Evolutionary conservation across 106 monocot genomes (phyloP).

Genomic region (Dendrobium huoshanense): DNA sequence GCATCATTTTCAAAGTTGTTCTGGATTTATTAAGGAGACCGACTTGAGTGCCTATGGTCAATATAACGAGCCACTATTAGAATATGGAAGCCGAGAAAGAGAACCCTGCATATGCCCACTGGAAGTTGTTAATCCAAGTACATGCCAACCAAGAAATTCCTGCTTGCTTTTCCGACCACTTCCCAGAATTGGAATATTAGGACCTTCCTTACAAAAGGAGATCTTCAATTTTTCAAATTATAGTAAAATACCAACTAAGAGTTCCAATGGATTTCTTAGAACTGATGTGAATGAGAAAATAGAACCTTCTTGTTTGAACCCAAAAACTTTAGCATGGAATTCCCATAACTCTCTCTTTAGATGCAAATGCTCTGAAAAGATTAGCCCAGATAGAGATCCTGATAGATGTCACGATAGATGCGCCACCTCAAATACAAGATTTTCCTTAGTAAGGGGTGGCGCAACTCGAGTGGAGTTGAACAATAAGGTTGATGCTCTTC

Average conservation of each 20-base stretch:
- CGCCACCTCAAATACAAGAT: background rate
- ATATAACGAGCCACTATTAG: background rate
- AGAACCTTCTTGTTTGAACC: constrained; percentile 9
- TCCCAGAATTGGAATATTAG: constrained; percentile 47
- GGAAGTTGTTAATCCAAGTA: constrained; percentile 5
- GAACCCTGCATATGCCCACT: background rate
- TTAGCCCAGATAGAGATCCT: constrained; percentile 1
- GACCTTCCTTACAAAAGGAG: constrained; percentile 52
- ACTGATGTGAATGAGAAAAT: constrained; percentile 7
- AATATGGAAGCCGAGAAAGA: background rate
- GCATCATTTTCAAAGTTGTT: background rate
- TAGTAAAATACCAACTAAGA: constrained; percentile 12
- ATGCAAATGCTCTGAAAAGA: constrained; percentile 8
- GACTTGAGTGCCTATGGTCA: constrained; percentile 11
- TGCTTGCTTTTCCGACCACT: constrained; percentile 34
- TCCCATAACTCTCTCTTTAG: constrained; percentile 2
- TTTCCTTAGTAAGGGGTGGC: constrained; percentile 6
- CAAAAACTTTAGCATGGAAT: constrained; percentile 5
- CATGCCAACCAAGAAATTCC: constrained; percentile 16
- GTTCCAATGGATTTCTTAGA: background rate
- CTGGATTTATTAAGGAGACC: constrained; percentile 9
- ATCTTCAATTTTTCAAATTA: constrained; percentile 24
- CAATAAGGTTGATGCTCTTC: constrained; percentile 15
- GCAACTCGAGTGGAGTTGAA: constrained; percentile 8
- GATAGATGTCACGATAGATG: constrained; percentile 3